Evolutionary conservation across 169 alveolate species (phyloP).

Genomic region (Eimeria necatrix): DNA sequence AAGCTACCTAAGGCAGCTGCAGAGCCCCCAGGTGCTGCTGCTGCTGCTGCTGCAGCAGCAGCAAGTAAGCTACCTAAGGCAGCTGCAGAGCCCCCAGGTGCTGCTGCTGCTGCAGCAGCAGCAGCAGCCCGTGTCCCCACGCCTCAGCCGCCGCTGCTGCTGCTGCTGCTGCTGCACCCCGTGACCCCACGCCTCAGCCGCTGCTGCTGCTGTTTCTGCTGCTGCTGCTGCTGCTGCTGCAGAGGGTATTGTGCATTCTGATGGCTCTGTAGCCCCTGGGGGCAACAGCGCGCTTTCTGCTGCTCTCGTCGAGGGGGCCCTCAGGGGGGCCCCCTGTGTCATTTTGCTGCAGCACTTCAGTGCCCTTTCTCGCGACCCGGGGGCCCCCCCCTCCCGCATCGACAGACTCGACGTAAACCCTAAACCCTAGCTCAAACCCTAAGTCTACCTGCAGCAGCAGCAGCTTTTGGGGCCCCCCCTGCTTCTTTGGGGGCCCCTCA

Average conservation of each 20-base stretch:
- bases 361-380: neutral
- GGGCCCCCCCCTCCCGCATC: neutral
- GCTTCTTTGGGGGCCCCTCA: neutral
- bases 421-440: too few species aligned
- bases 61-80: too few species aligned
- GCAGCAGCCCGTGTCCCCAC: neutral
- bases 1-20: too few species aligned
- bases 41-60: too few species aligned
- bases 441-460: neutral
- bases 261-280: constrained; percentile 57
- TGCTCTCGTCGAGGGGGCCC: constrained; percentile 56
- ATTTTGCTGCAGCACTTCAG: neutral
- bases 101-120: neutral
- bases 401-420: neutral
- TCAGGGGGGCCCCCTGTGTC: constrained; percentile 22
- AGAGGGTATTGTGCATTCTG: neutral
- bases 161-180: too few species aligned
- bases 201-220: neutral
- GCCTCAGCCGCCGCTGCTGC: neutral
- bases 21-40: too few species aligned
- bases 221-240: constrained; percentile 56
- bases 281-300: constrained; percentile 27
- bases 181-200: too few species aligned
- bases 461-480: too few species aligned
- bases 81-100: too few species aligned